Conservation (phyloP, 2,329 filamentous ascomycete genomes). For the Cercospora berteroae region DNA sequence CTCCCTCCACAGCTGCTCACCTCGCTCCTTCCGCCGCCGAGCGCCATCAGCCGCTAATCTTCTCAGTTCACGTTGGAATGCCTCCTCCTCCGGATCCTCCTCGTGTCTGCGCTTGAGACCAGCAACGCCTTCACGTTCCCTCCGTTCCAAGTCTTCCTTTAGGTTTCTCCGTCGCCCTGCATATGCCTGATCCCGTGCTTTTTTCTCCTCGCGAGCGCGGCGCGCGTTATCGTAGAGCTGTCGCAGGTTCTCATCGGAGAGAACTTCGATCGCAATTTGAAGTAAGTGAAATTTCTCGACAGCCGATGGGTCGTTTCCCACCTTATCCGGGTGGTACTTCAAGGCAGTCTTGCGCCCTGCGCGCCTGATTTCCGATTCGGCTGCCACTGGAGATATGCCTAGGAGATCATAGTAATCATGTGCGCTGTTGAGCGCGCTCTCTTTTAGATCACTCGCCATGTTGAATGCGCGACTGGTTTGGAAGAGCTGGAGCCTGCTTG, state of each 20-base stretch:
- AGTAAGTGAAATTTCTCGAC: constrained; percentile 80
- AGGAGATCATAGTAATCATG: constrained; percentile 77
- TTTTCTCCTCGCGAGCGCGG: constrained; percentile 67
- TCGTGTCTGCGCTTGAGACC: constrained; percentile 46
- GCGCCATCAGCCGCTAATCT: constrained; percentile 50
- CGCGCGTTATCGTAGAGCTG: constrained; percentile 75
- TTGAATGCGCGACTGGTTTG: background rate
- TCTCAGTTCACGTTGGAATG: constrained; percentile 54
- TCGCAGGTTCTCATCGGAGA: constrained; percentile 68
- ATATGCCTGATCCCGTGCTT: constrained; percentile 69
- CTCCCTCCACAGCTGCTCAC: constrained; percentile 54
- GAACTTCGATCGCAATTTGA: constrained; percentile 80
- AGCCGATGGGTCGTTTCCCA: constrained; percentile 60
- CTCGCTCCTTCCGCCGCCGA: constrained; percentile 55
- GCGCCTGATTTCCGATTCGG: constrained; percentile 72
- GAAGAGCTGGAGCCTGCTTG: background rate
- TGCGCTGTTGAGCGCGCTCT: constrained; percentile 41
- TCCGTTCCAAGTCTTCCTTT: constrained; percentile 80
- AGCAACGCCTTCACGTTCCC: constrained; percentile 55
- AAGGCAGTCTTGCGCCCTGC: constrained; percentile 82
- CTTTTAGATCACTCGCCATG: constrained; percentile 45
- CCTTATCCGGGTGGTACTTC: constrained; percentile 94
- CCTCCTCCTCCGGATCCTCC: constrained; percentile 54
- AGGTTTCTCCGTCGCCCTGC: constrained; percentile 70
- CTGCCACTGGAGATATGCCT: constrained; percentile 61